A percentile compares a stretch with the other conserved stretches of the same genome.
Conservation (phyloP, 768 basidiomycete genomes). For the Amanita rimosa region DNA sequence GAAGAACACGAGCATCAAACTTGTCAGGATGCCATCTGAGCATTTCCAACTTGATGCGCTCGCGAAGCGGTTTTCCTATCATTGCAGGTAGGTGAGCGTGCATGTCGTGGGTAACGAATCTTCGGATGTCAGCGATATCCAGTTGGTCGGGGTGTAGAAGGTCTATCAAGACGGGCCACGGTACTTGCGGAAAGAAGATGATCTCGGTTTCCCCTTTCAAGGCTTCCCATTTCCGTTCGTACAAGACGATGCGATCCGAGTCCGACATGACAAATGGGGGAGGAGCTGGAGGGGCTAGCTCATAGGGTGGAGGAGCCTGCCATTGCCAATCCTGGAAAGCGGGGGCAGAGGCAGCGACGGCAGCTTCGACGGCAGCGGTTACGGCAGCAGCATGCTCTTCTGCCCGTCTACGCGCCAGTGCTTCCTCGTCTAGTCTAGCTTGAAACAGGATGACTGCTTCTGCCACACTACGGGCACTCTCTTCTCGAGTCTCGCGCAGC, state of each 20-base stretch:
- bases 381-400: background rate
- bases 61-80: conserved; percentile 20
- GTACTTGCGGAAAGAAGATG: conserved; percentile 22
- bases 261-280: conserved; percentile 5
- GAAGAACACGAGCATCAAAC: conserved; percentile 25
- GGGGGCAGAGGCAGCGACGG: background rate
- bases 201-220: conserved; percentile 15
- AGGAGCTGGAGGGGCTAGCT: background rate
- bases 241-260: conserved; percentile 13
- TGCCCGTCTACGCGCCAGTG: conserved; percentile 1
- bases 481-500: background rate
- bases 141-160: conserved; percentile 19
- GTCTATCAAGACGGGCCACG: conserved; percentile 29
- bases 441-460: background rate
- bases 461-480: background rate
- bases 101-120: conserved; percentile 25
- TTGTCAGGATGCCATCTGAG: conserved; percentile 49
- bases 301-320: conserved; percentile 3
- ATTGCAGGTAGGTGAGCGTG: conserved; percentile 12
- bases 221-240: conserved; percentile 26
- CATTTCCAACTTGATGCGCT: conserved; percentile 31
- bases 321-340: background rate
- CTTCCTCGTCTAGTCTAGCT: background rate
- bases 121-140: conserved; percentile 19
- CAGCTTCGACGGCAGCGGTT: background rate